These are phyloP conservation scores for Salvia sclarea DNA, from an alignment of 305 asterid genomes.

Conservation along the genomic window DNA sequence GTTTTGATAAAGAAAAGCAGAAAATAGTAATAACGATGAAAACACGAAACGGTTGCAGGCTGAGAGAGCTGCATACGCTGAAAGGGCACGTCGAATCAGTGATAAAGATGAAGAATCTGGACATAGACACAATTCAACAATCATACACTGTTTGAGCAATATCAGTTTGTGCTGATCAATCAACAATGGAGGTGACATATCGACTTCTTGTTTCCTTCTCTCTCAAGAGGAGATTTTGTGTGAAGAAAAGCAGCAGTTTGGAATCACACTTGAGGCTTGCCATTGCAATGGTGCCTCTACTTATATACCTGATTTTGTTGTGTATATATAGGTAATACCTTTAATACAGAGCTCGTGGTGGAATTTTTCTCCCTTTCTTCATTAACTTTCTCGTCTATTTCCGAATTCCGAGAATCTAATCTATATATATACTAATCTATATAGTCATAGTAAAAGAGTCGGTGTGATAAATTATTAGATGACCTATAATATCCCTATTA, in stretches of 20 bases:
- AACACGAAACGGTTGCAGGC: conserved; percentile 39
- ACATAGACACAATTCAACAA: conserved; percentile 64
- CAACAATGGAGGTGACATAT: neutral
- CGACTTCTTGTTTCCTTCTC: neutral
- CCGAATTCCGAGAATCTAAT: too few species aligned
- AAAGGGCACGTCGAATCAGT: conserved; percentile 72
- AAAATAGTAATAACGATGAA: too few species aligned
- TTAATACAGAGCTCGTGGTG: too few species aligned
- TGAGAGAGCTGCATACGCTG: conserved; percentile 58
- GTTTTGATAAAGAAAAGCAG: neutral
- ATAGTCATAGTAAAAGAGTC: too few species aligned
- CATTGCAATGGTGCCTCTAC: too few species aligned
- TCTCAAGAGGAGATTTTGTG: neutral
- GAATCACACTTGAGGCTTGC: neutral
- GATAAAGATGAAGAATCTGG: conserved; percentile 70
- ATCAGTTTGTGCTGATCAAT: neutral
- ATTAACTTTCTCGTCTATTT: too few species aligned
- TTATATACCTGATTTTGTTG: too few species aligned
- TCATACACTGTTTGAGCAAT: conserved; percentile 65
- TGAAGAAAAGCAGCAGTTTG: conserved; percentile 9
- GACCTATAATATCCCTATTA: too few species aligned
- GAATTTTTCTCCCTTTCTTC: too few species aligned
- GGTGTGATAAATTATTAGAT: too few species aligned
- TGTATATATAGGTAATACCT: too few species aligned
- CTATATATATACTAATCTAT: too few species aligned